Conservation (phyloP, 2,329 filamentous ascomycete species). For the Exophiala viscosa region DNA sequence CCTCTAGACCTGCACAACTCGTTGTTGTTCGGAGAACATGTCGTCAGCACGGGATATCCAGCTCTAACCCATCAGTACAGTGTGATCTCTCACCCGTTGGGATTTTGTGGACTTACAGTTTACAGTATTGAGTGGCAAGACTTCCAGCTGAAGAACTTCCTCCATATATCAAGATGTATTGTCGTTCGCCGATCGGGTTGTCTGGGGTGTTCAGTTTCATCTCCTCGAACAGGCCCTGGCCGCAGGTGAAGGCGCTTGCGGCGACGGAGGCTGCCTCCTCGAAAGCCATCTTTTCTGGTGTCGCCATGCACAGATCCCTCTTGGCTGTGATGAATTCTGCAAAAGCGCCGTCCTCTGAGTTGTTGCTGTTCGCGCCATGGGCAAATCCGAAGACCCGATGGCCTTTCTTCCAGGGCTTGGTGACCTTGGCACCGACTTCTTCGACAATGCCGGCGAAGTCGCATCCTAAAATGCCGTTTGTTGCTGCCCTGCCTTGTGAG, state of each 20-base stretch:
- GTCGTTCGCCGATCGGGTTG: not conserved
- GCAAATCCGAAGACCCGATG: slow-evolving; percentile 52
- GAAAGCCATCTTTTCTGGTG: not conserved
- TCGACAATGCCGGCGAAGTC: slow-evolving; percentile 53
- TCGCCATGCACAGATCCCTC: not conserved
- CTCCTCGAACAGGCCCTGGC: not conserved
- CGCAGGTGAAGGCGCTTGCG: not conserved
- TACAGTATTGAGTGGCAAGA: not conserved
- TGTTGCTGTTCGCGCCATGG: slow-evolving; percentile 53
- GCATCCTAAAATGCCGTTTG: slow-evolving; percentile 46
- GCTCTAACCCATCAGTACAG: not conserved
- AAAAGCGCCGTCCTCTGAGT: not conserved
- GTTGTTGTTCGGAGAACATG: slow-evolving; percentile 60
- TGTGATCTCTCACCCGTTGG: too few relatives aligned
- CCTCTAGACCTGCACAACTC: not conserved
- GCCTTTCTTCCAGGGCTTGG: slow-evolving; percentile 46
- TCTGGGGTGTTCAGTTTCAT: not conserved
- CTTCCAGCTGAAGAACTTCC: not conserved
- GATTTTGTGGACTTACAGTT: too few relatives aligned
- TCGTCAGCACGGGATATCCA: slow-evolving; percentile 38
- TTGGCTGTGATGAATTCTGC: not conserved
- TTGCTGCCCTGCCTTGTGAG: slow-evolving; percentile 33
- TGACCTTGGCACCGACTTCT: slow-evolving; percentile 48
- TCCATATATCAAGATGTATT: not conserved
- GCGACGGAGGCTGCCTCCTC: not conserved